Percentiles rank a stretch among this genome's conserved stretches.
phyloP scores from a whole-genome alignment of 345 rosid species.

The Psidium guajava region DNA sequence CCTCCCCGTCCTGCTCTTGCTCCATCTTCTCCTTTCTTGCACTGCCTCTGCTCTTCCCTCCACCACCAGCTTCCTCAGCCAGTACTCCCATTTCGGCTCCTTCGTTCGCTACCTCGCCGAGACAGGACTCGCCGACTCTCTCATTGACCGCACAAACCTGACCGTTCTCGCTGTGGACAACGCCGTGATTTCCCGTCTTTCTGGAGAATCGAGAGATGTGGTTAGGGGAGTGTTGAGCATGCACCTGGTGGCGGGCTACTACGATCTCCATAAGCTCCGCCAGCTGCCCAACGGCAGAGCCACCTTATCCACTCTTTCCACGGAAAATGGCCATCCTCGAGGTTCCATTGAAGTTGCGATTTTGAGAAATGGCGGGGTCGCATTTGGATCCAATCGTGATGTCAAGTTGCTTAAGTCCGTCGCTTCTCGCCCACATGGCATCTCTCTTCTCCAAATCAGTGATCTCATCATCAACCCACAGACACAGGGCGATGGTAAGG shows the following conservation, averaged over 20 bases:
- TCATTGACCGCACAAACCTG: neutral
- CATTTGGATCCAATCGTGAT: neutral
- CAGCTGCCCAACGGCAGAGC: neutral
- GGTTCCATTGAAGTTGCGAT: neutral
- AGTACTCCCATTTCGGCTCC: constrained; percentile 1
- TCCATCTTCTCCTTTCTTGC: neutral
- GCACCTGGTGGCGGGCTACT: constrained; percentile 6
- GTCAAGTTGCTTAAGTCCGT: constrained; percentile 1
- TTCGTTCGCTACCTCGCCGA: neutral
- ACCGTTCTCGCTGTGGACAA: constrained; percentile 9
- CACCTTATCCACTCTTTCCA: neutral
- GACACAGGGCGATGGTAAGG: neutral
- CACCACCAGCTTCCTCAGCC: neutral
- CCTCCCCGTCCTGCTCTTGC: neutral
- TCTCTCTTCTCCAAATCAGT: constrained; percentile 3
- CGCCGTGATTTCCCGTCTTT: neutral
- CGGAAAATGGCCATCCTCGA: neutral
- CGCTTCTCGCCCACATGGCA: neutral
- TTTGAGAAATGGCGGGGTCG: neutral
- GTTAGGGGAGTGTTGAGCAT: neutral
- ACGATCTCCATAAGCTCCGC: neutral
- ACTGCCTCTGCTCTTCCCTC: neutral
- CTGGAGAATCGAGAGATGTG: neutral
- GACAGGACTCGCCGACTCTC: neutral
- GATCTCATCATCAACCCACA: neutral